A percentile compares a stretch with the other conserved stretches of the same genome.
Conservation (phyloP, 495 filamentous ascomycete species). For the Penicillium steckii region DNA sequence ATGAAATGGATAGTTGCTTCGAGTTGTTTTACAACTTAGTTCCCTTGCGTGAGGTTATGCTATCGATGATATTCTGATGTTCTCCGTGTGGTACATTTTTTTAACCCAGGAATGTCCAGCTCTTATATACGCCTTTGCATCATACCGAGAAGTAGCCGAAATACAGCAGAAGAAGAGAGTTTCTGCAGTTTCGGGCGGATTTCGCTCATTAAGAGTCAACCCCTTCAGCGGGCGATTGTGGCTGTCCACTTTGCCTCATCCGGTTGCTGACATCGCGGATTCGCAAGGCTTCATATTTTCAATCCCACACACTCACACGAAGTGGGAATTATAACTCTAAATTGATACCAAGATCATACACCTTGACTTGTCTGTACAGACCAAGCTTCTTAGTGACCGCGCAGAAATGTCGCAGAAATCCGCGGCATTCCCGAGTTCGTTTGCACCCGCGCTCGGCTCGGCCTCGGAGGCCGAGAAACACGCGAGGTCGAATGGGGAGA, state of each 20-base stretch:
- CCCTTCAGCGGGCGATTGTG: neutral
- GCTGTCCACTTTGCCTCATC: neutral
- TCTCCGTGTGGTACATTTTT: too few relatives aligned
- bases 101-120: neutral
- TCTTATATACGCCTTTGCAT: neutral
- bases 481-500: conserved; percentile 16
- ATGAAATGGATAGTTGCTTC: neutral
- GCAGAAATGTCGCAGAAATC: conserved; percentile 13
- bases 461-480: conserved; percentile 33
- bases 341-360: neutral
- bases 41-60: too few relatives aligned
- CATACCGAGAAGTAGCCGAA: neutral
- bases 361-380: too few relatives aligned
- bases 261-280: neutral
- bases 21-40: too few relatives aligned
- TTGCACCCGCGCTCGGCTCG: conserved; percentile 10
- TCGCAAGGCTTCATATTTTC: conserved; percentile 1
- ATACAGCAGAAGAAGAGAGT: neutral
- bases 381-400: too few relatives aligned
- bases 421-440: neutral
- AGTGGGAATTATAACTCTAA: too few relatives aligned
- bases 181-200: neutral
- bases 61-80: too few relatives aligned
- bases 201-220: neutral
- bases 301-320: too few relatives aligned